These are phyloP conservation scores for Tilletia indica DNA, from an alignment of 1,284 basidiomycete species.

Conservation along the genomic window DNA sequence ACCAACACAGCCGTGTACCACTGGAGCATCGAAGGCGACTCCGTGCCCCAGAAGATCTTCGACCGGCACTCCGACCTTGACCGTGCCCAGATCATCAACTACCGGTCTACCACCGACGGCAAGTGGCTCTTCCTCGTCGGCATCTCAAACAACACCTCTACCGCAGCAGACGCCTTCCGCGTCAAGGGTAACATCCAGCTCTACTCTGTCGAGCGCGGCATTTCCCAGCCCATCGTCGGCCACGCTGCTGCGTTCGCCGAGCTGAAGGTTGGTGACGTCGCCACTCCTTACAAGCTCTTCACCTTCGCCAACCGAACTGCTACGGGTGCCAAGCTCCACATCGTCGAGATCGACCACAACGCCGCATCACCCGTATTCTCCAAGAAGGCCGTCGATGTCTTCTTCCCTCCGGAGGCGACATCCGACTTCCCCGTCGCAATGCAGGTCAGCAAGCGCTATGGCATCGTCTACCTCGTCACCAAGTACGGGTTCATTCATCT, in stretches of 20 bases:
- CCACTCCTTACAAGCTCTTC: constrained; percentile 72
- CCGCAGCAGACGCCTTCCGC: constrained; percentile 66
- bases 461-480: constrained; percentile 94
- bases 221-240: constrained; percentile 97
- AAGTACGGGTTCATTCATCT: constrained; percentile 99
- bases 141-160: constrained; percentile 80
- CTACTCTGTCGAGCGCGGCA: constrained; percentile 81
- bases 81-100: constrained; percentile 98
- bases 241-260: constrained; percentile 96
- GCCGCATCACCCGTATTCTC: constrained; percentile 91
- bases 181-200: constrained; percentile 80
- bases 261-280: constrained; percentile 63
- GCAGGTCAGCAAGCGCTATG: constrained; percentile 96
- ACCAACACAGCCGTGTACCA: constrained; percentile 92
- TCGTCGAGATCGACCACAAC: constrained; percentile 97
- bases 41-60: constrained; percentile 84
- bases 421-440: constrained; percentile 99
- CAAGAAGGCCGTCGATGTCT: constrained; percentile 98
- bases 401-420: constrained; percentile 96
- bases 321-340: constrained; percentile 95
- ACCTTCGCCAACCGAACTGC: constrained; percentile 93
- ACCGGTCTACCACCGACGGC: constrained; percentile 84
- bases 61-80: constrained; percentile 93
- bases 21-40: constrained; percentile 75
- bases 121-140: constrained; percentile 97